Conservation (phyloP, 1,284 basidiomycete genomes). For the Taiwanofungus camphoratus region DNA sequence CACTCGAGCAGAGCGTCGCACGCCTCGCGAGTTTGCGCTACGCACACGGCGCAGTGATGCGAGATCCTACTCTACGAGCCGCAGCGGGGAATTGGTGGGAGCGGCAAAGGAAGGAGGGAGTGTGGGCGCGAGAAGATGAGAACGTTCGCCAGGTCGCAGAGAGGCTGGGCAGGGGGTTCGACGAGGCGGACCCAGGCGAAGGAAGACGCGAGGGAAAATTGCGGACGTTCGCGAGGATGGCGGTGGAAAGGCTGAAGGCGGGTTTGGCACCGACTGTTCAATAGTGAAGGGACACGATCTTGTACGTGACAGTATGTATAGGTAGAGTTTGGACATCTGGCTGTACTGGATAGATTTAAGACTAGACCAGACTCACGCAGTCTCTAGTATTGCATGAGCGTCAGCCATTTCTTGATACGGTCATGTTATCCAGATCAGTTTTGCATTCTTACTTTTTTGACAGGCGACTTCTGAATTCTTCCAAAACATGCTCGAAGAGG, state of each 20-base stretch:
- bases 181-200: slow-evolving; percentile 21
- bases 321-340: no score
- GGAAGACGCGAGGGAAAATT: slow-evolving; percentile 14
- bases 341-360: no score
- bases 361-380: no score
- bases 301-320: no score
- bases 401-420: no score
- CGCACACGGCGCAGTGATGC: slow-evolving; percentile 47
- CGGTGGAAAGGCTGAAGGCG: slow-evolving; percentile 3
- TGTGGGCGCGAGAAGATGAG: slow-evolving; percentile 39
- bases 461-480: no score
- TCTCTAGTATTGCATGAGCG: no score
- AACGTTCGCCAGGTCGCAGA: slow-evolving; percentile 46
- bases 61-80: slow-evolving; percentile 42
- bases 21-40: slow-evolving; percentile 50
- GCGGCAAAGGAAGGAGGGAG: slow-evolving; percentile 45
- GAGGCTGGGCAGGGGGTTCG: slow-evolving; percentile 42
- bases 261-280: not conserved
- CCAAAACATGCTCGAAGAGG: no score
- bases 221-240: slow-evolving; percentile 13
- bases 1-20: slow-evolving; percentile 14
- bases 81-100: slow-evolving; percentile 51
- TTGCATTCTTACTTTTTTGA: no score
- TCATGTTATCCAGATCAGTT: no score
- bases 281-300: no score